Base-by-base conservation (phyloP, 2,329 filamentous ascomycete genomes). In the Corynespora cassiicola region DNA sequence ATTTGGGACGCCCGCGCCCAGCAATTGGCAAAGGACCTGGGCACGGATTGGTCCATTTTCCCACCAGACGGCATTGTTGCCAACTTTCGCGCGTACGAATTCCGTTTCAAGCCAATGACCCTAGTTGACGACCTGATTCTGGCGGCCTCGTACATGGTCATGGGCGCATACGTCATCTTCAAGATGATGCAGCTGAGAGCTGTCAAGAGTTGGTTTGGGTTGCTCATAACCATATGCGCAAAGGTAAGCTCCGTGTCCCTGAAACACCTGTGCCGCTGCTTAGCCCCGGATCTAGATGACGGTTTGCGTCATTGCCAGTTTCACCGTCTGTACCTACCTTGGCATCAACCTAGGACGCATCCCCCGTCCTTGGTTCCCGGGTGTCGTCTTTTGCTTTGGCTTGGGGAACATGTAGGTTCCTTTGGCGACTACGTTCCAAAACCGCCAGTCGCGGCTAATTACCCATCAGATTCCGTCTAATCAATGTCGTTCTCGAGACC, bases 321-420 rank as follows among this genome's bases (percentile, higher is more conserved):
- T 92, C 57, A 90, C 87, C 0, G 75, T 92, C 23, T 91, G 88
- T 58, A 86, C 86, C 21, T 76, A 90, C 29, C 77, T 90, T 47
- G 85, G 86, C 46, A 80, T 91, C 55, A 86, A 91, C 56, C 71
- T 92, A 11, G 87, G 86, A 7, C 82, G 81, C 49, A 86, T 92
- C 32, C 88, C 88, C 3, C 78, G 84, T 44, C 85, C 85, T 35
- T 82, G 82, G 22, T 92, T 90, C 59, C 88, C 88, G 0, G 77
- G 89, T 7, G 85, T 89, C n/a, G 80, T 91, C 7, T 75, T 90
- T 24, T 80, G 84, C 24, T 85, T 90, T 70, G 89, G 88, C 32
- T 71, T 91, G 20, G 87, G 90, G 56, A 90, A 91, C 54, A 87
- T 88, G 47, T 72, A 52, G 31, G 65, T 58, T 11, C 30, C n/a